Evolutionary conservation across 2,329 filamentous ascomycete genomes (phyloP), one percentile per base, ranked within the genome.

Genomic region (Gnomoniopsis smithogilvyi): DNA sequence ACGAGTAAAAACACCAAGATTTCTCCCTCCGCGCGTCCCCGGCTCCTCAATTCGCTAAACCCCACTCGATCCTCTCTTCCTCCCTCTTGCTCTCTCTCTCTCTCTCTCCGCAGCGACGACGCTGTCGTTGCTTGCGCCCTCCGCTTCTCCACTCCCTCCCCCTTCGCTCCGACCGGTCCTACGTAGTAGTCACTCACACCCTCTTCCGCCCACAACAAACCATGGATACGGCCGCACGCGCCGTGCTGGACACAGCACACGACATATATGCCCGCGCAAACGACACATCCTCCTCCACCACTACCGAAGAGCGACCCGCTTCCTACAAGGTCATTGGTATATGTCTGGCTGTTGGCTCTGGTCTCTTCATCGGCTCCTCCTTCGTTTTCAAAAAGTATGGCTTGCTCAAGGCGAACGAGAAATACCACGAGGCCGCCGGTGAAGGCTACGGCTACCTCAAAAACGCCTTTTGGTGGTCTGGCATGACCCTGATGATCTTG

Each of bases 391-490:
- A 98, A 76, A 99, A 99, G 77, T 82, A 91, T 61, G 95, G 95
- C 4, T 76, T 99, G 66, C 80, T 99, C 62, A 92, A 87, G 72
- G 94, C 95, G 53, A 99, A 98, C 74, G 87, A 91, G 67, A 98
- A 98, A 73, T 98, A 98, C 79, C 90, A 96, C 63, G 92, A 98
- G 75, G 91, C 91, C 65, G 93, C 95, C 0, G 95, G 95, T 61
- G 94, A 98, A 74, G 95, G 95, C 58, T 98, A 98, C 73, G 93
- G 94, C 63, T 99, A 98, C 72, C 85, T 99, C 67, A 96, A 96
- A 78, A 98, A 98, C 69, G 80, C 80, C 21, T 96, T 84, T 78
- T 99, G 95, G 95, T 99, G 95, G 95, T 74, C 79, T 1, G 95
- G 95, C 67, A 98, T 99, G 95, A 92, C 80, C 0, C 81, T 98